Conservation (phyloP, 2,329 filamentous ascomycete species). For the Calonectria pauciramosa region DNA sequence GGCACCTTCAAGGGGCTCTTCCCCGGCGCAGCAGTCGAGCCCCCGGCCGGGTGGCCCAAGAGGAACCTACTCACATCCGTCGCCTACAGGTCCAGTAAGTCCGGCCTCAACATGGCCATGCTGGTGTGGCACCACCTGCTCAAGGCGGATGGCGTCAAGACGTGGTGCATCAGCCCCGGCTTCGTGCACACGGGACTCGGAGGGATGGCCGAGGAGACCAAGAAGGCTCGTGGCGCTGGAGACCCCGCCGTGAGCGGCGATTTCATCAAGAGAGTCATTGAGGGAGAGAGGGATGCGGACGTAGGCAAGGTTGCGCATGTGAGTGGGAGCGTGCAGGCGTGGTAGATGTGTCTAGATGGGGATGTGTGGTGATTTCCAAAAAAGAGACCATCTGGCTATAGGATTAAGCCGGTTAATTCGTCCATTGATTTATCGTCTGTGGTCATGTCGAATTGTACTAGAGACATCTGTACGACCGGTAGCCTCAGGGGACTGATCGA, state of each 20-base stretch:
- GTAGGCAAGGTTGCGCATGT: slow-evolving; percentile 48
- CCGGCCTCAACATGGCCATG: slow-evolving; percentile 20
- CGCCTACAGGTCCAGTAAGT: slow-evolving; percentile 8
- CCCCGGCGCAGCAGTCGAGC: not conserved
- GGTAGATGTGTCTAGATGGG: slow-evolving; percentile 40
- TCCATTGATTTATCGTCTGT: not conserved
- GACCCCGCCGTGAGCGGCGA: slow-evolving; percentile 9
- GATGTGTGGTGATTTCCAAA: not conserved
- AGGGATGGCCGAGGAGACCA: not conserved
- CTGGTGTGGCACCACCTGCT: slow-evolving; percentile 17
- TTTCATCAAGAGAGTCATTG: slow-evolving; percentile 8
- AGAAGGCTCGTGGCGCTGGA: not conserved
- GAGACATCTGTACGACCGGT: too few species aligned
- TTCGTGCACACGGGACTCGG: slow-evolving; percentile 11
- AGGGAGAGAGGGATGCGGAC: slow-evolving; percentile 13
- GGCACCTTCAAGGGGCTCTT: not conserved
- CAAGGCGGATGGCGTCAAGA: slow-evolving; percentile 14
- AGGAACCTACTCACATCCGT: not conserved
- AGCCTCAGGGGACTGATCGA: too few species aligned
- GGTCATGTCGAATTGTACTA: too few species aligned
- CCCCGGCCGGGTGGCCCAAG: slow-evolving; percentile 6
- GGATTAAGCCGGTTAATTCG: not conserved
- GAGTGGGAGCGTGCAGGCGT: slow-evolving; percentile 46
- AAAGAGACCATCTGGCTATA: not conserved
- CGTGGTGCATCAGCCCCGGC: slow-evolving; percentile 11